Base-by-base conservation (phyloP, 148 eudicot genomes). In the Silene latifolia region DNA sequence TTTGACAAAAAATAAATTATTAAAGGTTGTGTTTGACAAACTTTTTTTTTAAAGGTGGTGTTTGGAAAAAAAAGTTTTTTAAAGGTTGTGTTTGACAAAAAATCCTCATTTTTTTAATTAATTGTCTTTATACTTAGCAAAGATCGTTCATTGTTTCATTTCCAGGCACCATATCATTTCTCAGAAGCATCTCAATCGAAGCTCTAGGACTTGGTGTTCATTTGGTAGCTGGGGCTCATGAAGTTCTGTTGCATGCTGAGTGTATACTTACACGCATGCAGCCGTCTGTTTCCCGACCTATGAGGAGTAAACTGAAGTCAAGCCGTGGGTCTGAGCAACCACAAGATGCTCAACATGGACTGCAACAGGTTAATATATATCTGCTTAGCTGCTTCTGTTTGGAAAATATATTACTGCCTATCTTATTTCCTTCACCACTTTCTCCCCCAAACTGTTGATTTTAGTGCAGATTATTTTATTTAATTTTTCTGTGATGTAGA, bases 191-290 rank as follows among this genome's bases (percentile, higher is more conserved):
- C 72, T 92, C 98, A 62, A 84, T 95, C 39, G 98, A 91, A 90
- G 98, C 97, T 70, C 86, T 92, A 81, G 96, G 91, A 39, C 89
- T 95, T 51, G 98, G 98, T 73, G 97, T 92, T 29, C 90, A 95
- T 85, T 83, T 95, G 86, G 90, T 96, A 63, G 98, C 89, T 7
- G 97, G 96, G 74, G 90, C 96, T 75, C 97, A 92, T 83, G 88
- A 92, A 24, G 86, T 92, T 76, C 89, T 92, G 73, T 88, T 84
- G 47, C 96, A 90, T 82, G 96, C 93, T 71, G 98, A 94, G 81
- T 83, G 84, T 78, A 85, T 88, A 61, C 84, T 92, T 48, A 70
- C 93, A 46, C 85, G 82, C 72, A 86, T 83, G 82, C 97, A 93
- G 72, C 93, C 97, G 47, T 86, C 98, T 60, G 80, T 84, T 29